These are phyloP conservation scores for Ceratocystiopsis minuta DNA, from an alignment of 2,329 filamentous ascomycete genomes.

Conservation along the genomic window DNA sequence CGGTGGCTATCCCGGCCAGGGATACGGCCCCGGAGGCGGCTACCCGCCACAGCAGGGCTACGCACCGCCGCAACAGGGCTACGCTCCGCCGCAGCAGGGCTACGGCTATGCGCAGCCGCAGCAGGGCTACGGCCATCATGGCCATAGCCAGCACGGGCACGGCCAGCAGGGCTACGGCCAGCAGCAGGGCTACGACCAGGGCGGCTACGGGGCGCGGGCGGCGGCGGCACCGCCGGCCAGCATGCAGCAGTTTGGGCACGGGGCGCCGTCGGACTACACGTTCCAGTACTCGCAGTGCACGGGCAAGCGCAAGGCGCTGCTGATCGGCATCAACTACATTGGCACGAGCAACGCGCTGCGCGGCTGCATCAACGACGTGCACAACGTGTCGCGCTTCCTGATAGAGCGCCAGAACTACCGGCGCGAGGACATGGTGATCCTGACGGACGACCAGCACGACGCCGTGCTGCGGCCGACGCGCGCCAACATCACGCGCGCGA, in stretches of 20 bases:
- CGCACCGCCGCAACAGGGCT: background rate
- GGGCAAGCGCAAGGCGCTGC: constrained; percentile 52
- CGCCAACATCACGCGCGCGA: constrained; percentile 54
- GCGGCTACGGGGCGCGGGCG: constrained; percentile 2
- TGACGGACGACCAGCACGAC: constrained; percentile 59
- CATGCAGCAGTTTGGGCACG: constrained; percentile 44
- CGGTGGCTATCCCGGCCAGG: constrained; percentile 5
- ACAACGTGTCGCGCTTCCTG: constrained; percentile 57
- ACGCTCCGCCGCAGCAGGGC: constrained; percentile 1
- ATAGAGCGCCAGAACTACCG: constrained; percentile 52
- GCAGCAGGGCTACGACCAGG: constrained; percentile 3
- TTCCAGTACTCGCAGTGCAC: constrained; percentile 65
- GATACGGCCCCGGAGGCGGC: constrained; percentile 6
- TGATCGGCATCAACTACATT: constrained; percentile 73
- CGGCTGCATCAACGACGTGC: constrained; percentile 67
- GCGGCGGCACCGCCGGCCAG: constrained; percentile 28
- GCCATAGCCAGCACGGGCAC: background rate
- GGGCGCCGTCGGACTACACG: constrained; percentile 48
- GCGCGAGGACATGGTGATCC: constrained; percentile 61
- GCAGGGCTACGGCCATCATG: constrained; percentile 3
- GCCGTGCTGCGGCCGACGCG: constrained; percentile 57
- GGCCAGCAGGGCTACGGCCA: constrained; percentile 2
- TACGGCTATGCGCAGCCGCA: constrained; percentile 5
- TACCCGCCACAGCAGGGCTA: constrained; percentile 4
- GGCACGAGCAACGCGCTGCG: constrained; percentile 52